Base-by-base conservation (phyloP, 108 stramenopile species). In the Discostella stelligeroides region DNA sequence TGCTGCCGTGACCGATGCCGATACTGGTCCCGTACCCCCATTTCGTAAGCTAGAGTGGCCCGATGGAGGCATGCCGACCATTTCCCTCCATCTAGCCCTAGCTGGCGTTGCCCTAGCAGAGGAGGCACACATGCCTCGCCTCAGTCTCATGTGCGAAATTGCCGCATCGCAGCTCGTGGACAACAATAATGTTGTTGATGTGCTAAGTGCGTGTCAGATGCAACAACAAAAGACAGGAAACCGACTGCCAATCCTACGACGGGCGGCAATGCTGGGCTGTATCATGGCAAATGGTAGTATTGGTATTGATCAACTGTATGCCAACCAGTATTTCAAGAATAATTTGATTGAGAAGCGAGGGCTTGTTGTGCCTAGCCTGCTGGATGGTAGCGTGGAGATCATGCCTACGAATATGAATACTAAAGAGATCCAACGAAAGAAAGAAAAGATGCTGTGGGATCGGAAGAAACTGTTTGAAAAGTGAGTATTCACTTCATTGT, bases 61-160 rank as follows among this genome's bases (percentile, higher is more conserved):
- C 4, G 73, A 86, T 39, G 65, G 80, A 24, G 86, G 87, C 6
- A 13, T 24, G 23, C 94, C 94, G 2, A 79, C 70, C 9, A 70
- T 92, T 0, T 67, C 88, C 13, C 86, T 92, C 37, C 61, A 85
- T 37, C 75, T 89, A 7, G 88, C 90, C 8, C 38, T 91, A 13
- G 88, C 88, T 9, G 91, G 83, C 4, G 82, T 95, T 30, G 56
- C 47, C 15, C 68, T 95, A 14, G 94, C 91, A 3, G 91, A 95
- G 66, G 89, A 91, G 63, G 91, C 94, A 6, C 69, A 79, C 21
- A 61, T 95, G 65, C 84, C 85, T 17, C 81, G 91, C 7, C 69
- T 95, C 7, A 83, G 86, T 29, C 80, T 92, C 17, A 95, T 95
- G 94, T 92, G 91, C 49, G 94, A 95, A 81, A 63, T 92, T 45